Conservation (phyloP, 352 stramenopile species). For the Pythium grandisporangium region DNA sequence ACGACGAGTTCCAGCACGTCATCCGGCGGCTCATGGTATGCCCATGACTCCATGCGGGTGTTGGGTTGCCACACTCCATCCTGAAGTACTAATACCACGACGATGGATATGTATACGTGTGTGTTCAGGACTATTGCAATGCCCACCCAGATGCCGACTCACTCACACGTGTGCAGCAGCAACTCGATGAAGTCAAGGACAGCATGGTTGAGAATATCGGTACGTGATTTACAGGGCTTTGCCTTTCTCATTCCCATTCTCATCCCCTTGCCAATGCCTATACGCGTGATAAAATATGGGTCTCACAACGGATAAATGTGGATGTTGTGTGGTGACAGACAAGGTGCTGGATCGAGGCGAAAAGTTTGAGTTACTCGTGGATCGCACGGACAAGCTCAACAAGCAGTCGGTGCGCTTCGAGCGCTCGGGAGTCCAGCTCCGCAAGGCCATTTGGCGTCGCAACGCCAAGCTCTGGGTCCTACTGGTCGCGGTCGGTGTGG, state of each 20-base stretch:
- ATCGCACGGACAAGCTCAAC: slow-evolving; percentile 94
- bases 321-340: no score
- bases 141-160: slow-evolving; percentile 87
- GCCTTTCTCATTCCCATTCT: no score
- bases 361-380: slow-evolving; percentile 95
- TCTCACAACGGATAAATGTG: no score
- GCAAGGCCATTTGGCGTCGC: slow-evolving; percentile 80
- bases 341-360: slow-evolving; percentile 98
- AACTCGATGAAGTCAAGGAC: slow-evolving; percentile 98
- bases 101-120: background rate
- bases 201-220: slow-evolving; percentile 99
- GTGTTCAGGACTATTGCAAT: slow-evolving; percentile 70
- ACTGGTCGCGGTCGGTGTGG: slow-evolving; percentile 60
- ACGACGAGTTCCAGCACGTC: slow-evolving; percentile 94
- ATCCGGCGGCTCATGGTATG: slow-evolving; percentile 91
- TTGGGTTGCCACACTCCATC: background rate
- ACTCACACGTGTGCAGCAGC: slow-evolving; percentile 88
- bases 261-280: no score
- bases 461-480: slow-evolving; percentile 86
- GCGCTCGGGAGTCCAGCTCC: slow-evolving; percentile 82
- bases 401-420: slow-evolving; percentile 97
- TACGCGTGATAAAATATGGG: no score
- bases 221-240: slow-evolving; percentile 7
- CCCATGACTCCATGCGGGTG: background rate
- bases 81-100: no score